Evolutionary conservation across 2,329 filamentous ascomycete species (phyloP), one percentile per base, ranked within the genome.

Genomic region (Achaetomium macrosporum): DNA sequence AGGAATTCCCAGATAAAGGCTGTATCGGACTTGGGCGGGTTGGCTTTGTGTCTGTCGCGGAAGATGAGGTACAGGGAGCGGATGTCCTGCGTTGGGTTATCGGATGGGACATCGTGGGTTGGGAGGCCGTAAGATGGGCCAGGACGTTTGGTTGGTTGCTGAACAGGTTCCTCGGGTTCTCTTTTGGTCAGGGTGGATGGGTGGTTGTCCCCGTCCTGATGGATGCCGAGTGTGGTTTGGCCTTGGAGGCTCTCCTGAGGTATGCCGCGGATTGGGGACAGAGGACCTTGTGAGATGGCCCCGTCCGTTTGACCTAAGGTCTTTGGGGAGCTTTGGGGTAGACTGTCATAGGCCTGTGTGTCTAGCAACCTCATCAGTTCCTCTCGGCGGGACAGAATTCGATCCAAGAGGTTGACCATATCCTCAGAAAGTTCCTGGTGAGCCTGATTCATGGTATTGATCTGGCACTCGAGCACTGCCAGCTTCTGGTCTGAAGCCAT

Each of bases 1-100:
- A 65, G 52, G 45, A 65, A 65, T 8, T 50, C 42, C 58, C 61
- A 61, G 50, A 65, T 60, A 29, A 61, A 63, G 2, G 25, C 29
- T 0, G 45, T 44, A 10, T 62, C 54, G 17, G 56, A 57, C 7
- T 20, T 47, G n/a, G 49, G 54, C 10, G 54, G 57, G 20, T 42
- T 50, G 16, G 40, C 31, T 8, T 51, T 51, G 55, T 59, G 59
- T 16, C 55, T 19, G 1, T 55, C 42, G 7, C 52, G 48, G 45
- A 59, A 61, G n/a, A 51, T 12, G n/a, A 44, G 42, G 31, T 61
- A 57, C 47, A 59, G 52, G 10, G 54, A 40, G 25, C 55, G 53
- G 33, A 61, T 39, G n/a, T 60, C 51, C 17, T 58, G 42, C 8
- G n/a, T 20, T 13, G 50, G 25, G 35, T 49, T 37, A 25, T 25